Evolutionary conservation across 2,329 filamentous ascomycete species (phyloP).

Genomic region (Ambrosiella cleistominuta): DNA sequence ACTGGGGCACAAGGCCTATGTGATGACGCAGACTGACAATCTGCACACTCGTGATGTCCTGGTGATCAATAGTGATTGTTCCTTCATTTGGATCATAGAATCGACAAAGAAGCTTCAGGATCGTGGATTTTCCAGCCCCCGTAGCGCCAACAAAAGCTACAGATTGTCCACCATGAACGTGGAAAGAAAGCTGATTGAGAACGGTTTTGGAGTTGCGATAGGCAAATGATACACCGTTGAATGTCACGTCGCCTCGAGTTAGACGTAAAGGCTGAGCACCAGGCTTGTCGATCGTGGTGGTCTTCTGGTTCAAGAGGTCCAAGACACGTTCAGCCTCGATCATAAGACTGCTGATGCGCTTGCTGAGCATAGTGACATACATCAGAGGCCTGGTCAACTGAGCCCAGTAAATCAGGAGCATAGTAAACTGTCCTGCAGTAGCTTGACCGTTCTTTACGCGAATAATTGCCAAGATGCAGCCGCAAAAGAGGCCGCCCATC

Average conservation of each 20-base stretch:
- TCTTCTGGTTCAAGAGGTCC: constrained; percentile 39
- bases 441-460: constrained; percentile 45
- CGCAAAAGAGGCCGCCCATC: constrained; percentile 51
- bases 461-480: constrained; percentile 41
- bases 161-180: constrained; percentile 32
- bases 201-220: constrained; percentile 40
- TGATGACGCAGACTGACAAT: constrained; percentile 32
- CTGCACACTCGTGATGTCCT: constrained; percentile 38
- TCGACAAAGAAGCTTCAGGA: constrained; percentile 39
- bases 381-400: constrained; percentile 54
- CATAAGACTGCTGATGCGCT: constrained; percentile 36
- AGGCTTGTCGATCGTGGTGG: constrained; percentile 35
- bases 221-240: constrained; percentile 37
- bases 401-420: constrained; percentile 56
- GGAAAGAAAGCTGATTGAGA: constrained; percentile 35
- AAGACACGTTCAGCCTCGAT: constrained; percentile 40
- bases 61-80: constrained; percentile 35
- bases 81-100: constrained; percentile 40
- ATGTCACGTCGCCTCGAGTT: constrained; percentile 35
- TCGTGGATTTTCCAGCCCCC: constrained; percentile 41
- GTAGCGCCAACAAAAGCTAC: constrained; percentile 44
- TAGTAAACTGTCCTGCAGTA: constrained; percentile 50
- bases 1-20: constrained; percentile 40
- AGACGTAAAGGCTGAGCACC: constrained; percentile 32
- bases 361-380: constrained; percentile 45